Percentiles rank a stretch among this genome's conserved stretches.
phyloP scores from a whole-genome alignment of 139 green algal genomes.

The Chlamydomonas schloesseri region DNA sequence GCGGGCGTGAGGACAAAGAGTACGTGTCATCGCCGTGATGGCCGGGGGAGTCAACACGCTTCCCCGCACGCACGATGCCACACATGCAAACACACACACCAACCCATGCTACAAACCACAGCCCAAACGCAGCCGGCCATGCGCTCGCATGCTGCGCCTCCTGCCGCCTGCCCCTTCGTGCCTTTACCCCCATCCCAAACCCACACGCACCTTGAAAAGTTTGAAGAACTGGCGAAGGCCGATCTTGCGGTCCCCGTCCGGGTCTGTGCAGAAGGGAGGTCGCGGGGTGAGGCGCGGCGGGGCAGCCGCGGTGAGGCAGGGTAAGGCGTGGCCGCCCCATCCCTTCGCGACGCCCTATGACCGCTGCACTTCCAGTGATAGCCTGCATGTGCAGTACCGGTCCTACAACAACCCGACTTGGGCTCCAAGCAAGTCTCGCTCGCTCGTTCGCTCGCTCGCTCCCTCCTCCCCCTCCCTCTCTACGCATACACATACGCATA shows the following conservation, averaged over 20 bases:
- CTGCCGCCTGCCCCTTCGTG: neutral
- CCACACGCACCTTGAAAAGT: slow-evolving; percentile 9
- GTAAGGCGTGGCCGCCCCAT: no score
- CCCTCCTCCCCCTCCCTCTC: neutral
- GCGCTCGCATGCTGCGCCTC: no score
- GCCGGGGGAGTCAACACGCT: no score
- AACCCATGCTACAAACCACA: neutral
- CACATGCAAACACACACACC: no score
- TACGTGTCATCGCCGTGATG: neutral
- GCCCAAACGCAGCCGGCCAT: neutral
- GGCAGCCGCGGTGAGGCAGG: neutral
- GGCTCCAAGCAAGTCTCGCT: no score
- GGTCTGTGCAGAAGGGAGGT: neutral
- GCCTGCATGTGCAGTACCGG: no score
- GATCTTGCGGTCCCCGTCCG: slow-evolving; percentile 36
- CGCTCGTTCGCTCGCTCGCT: neutral
- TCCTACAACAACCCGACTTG: no score
- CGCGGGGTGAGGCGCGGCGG: neutral
- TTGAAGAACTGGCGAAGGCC: slow-evolving; percentile 37
- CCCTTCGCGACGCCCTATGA: no score
- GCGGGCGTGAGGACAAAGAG: neutral
- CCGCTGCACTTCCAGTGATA: no score
- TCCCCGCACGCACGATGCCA: no score
- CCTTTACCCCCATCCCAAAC: neutral
- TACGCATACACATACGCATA: neutral